These are phyloP conservation scores for Penicillium sp. DNA, from an alignment of 2,329 filamentous ascomycete species.

Conservation along the genomic window DNA sequence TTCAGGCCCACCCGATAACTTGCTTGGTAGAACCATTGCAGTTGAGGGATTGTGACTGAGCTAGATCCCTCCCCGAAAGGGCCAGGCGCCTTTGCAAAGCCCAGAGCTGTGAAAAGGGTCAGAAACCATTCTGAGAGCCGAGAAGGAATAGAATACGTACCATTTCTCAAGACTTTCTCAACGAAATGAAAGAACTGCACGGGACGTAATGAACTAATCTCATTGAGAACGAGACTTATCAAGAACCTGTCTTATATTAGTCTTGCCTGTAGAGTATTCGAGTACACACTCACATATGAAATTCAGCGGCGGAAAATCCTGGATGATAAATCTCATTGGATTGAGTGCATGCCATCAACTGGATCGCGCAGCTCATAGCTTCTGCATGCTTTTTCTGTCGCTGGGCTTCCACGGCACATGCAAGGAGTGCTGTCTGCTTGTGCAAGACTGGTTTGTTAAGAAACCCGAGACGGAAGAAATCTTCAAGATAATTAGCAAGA, in stretches of 20 bases:
- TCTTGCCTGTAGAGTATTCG: background rate
- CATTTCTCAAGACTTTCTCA: background rate
- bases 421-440: conserved; percentile 58
- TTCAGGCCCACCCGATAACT: background rate
- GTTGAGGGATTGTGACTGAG: background rate
- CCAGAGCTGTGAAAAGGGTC: background rate
- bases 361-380: conserved; percentile 35
- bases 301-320: background rate
- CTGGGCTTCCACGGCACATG: conserved; percentile 78
- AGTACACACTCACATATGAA: background rate
- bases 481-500: background rate
- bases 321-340: background rate
- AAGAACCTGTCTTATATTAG: conserved; percentile 1
- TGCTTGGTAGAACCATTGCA: conserved; percentile 3
- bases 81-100: background rate
- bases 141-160: background rate
- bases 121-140: background rate
- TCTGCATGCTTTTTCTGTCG: conserved; percentile 63
- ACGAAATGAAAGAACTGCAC: background rate
- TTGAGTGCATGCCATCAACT: background rate
- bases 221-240: background rate
- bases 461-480: background rate
- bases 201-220: background rate
- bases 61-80: background rate
- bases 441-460: background rate